Evolutionary conservation across 2,329 filamentous ascomycete species (phyloP).

Genomic region (Alternaria triticimaculans): DNA sequence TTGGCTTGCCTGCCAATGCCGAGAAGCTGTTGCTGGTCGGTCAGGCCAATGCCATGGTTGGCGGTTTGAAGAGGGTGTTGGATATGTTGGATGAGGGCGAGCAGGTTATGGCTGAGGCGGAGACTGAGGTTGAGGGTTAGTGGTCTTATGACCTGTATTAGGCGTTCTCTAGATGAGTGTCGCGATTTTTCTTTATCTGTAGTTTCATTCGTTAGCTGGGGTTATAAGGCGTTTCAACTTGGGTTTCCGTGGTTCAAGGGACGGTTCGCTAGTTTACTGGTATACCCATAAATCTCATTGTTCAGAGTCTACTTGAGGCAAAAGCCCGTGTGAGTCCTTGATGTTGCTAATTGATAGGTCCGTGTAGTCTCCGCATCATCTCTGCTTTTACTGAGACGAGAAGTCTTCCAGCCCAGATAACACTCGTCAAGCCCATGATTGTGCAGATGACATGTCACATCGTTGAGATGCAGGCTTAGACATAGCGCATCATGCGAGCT

Average conservation of each 20-base stretch:
- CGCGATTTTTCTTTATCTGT: neutral
- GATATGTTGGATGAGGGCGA: conserved; percentile 93
- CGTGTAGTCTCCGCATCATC: neutral
- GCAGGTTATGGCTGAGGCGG: conserved; percentile 76
- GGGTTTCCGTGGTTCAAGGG: neutral
- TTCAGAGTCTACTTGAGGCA: neutral
- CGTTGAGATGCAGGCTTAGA: neutral
- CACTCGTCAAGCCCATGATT: neutral
- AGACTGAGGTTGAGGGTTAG: conserved; percentile 9
- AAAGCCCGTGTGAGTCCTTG: neutral
- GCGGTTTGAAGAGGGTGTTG: conserved; percentile 82
- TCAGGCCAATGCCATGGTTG: conserved; percentile 83
- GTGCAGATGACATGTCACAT: neutral
- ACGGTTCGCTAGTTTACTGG: neutral
- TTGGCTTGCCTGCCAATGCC: conserved; percentile 92
- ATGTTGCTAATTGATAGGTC: neutral
- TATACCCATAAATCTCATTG: neutral
- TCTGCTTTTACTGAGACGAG: neutral
- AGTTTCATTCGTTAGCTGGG: neutral
- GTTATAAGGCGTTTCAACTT: neutral
- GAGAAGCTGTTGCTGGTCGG: conserved; percentile 94
- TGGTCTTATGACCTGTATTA: neutral
- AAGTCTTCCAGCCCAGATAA: neutral
- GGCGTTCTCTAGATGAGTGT: neutral
- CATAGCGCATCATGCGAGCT: neutral